A percentile compares a stretch with the other conserved stretches of the same genome.
phyloP scores from a whole-genome alignment of 2,329 filamentous ascomycete genomes.

The Geosmithia morbida region DNA sequence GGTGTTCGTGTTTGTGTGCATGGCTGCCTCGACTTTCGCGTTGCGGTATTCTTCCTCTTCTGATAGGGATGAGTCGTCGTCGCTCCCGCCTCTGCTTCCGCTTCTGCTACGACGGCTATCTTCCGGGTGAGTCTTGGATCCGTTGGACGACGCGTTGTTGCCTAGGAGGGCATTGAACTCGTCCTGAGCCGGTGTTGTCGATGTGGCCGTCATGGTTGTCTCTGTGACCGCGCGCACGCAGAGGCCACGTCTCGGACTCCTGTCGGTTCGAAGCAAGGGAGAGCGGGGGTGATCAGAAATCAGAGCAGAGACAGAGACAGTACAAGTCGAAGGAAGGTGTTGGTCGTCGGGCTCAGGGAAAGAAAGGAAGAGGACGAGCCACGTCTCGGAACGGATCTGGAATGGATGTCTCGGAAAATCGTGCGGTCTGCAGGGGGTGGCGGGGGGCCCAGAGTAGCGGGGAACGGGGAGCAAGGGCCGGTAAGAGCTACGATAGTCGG shows the following conservation, averaged over 20 bases:
- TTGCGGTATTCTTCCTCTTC: constrained; percentile 41
- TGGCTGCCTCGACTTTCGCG: constrained; percentile 44
- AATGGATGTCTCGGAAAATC: not conserved
- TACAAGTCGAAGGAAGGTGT: not conserved
- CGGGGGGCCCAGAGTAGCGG: too few species aligned
- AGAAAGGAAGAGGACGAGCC: not conserved
- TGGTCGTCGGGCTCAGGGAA: not conserved
- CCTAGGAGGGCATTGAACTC: constrained; percentile 50
- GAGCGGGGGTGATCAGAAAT: too few species aligned
- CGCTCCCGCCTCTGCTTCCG: too few species aligned
- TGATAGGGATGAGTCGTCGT: constrained; percentile 29
- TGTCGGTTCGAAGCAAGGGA: not conserved
- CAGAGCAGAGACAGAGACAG: not conserved
- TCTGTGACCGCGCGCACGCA: too few species aligned
- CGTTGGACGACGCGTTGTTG: constrained; percentile 30
- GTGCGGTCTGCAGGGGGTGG: not conserved
- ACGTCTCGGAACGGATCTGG: not conserved
- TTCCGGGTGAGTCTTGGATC: constrained; percentile 38
- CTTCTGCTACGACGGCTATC: constrained; percentile 19
- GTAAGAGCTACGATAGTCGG: too few species aligned
- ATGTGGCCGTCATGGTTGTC: constrained; percentile 37
- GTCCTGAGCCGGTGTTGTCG: constrained; percentile 46
- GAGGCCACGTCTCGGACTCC: too few species aligned
- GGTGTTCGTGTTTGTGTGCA: constrained; percentile 42
- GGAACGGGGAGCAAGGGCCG: too few species aligned